Conservation (phyloP, 2,329 filamentous ascomycete species). For the Colletotrichum orchidophilum region DNA sequence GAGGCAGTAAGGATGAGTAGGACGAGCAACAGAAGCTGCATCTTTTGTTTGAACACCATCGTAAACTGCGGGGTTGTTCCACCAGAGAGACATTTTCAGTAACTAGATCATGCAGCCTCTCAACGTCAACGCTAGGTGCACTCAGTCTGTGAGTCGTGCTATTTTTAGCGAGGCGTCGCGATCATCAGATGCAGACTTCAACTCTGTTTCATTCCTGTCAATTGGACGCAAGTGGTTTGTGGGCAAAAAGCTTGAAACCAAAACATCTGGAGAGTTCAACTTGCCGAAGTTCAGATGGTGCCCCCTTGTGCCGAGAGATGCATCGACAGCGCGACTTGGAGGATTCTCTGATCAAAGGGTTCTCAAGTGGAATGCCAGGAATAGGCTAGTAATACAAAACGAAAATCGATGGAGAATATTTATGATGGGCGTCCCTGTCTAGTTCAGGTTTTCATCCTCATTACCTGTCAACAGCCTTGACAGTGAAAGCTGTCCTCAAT, state of each 20-base stretch:
- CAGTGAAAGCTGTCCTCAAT: background rate
- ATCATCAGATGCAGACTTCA: background rate
- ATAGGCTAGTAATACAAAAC: background rate
- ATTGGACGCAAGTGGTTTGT: background rate
- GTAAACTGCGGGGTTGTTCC: background rate
- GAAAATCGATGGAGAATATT: background rate
- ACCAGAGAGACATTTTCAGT: background rate
- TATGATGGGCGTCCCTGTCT: background rate
- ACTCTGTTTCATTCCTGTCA: background rate
- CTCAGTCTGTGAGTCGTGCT: background rate
- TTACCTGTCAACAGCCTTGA: background rate
- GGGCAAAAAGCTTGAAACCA: background rate
- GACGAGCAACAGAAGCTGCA: background rate
- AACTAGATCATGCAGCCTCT: background rate
- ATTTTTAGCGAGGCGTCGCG: background rate
- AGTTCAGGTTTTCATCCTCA: background rate
- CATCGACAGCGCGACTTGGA: background rate
- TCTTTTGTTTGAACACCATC: background rate
- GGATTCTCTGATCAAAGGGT: no score
- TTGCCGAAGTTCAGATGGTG: background rate
- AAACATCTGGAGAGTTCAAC: background rate
- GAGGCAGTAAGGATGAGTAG: background rate
- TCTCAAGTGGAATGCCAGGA: no score
- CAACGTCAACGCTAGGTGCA: background rate
- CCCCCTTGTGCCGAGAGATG: background rate